Percentiles rank a stretch among this genome's conserved stretches.
phyloP scores from a whole-genome alignment of 73 alveolate species.

The Effrenium voratum region DNA sequence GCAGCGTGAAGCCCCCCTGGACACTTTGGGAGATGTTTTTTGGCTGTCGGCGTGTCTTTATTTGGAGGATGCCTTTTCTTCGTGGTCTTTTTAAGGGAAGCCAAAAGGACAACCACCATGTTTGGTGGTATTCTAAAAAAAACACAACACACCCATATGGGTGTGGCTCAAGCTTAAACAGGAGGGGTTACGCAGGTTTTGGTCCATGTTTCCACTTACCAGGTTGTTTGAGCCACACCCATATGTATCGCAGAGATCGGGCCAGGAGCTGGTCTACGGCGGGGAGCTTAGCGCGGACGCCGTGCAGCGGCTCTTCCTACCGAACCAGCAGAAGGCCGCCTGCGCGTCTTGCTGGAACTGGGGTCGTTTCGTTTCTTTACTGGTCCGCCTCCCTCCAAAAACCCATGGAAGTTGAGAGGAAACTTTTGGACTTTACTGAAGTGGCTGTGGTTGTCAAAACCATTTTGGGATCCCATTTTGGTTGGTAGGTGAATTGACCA shows the following conservation, averaged over 20 bases:
- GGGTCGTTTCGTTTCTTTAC: too few species aligned
- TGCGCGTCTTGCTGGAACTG: too few species aligned
- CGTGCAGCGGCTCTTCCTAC: constrained; percentile 82
- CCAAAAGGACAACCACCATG: neutral
- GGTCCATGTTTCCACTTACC: neutral
- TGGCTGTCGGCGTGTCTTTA: neutral
- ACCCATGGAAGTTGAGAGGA: too few species aligned
- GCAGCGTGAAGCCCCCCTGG: neutral
- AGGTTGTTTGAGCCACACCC: too few species aligned
- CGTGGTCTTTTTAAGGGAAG: neutral
- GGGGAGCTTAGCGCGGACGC: constrained; percentile 88
- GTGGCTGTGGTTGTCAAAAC: too few species aligned
- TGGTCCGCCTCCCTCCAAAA: too few species aligned
- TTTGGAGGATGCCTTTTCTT: neutral
- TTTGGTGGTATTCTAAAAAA: neutral
- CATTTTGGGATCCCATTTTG: too few species aligned
- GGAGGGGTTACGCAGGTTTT: neutral
- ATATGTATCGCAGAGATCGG: too few species aligned
- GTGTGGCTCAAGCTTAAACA: neutral
- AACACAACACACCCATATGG: neutral
- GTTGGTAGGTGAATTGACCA: too few species aligned
- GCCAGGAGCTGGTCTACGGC: constrained; percentile 74
- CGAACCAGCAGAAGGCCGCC: constrained; percentile 84
- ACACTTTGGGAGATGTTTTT: too few species aligned
- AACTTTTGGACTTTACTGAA: too few species aligned